Base-by-base conservation (phyloP, 495 filamentous ascomycete species). In the Neurospora sp. region DNA sequence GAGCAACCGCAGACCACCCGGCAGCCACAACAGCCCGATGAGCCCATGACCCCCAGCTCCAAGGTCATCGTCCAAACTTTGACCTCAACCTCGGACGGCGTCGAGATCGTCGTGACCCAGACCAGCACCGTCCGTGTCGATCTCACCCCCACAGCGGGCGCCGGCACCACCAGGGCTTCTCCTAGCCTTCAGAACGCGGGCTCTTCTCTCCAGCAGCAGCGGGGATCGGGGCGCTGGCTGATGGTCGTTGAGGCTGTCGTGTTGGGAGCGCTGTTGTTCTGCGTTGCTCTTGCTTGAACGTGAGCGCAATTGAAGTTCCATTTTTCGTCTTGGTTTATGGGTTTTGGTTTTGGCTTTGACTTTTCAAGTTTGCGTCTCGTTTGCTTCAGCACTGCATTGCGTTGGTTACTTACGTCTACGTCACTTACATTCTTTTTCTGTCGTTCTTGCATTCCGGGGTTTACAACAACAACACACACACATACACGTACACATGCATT, bases 21-120 rank as follows among this genome's bases (percentile, higher is more conserved):
- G 42, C 24, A 66, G 15, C 54, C 28, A 4, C 54, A 66, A 36
- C 54, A 66, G 15, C 54, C 54, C 54, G 28, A 66, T 17, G 28
- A 19, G 54, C 54, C 54, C 54, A 66, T 66, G 54, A 66, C 71
- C n/a, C 73, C 40, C 48, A 75, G 74, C 39, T 78, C 76, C 36
- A 78, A 70, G 48, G 45, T 73, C 31, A 70, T 79, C 3, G 45
- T 74, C 13, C 40, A 62, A 39, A 81, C 83, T 0, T 78, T 80
- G 54, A 84, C 81, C 11, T 81, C 78, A 11, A 85, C 83, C 0
- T 76, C 79, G 11, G 76, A 81, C 73, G 85, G 85, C 15, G 80
- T 71, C 8, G 78, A 81, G 73, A 74, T 81, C 17, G 73, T 77
- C 66, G 71, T 81, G 9, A 79, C 76, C 17, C 69, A 70, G 28